These are phyloP conservation scores for Lumnitzera racemosa DNA, from an alignment of 345 rosid genomes.

Conservation along the genomic window DNA sequence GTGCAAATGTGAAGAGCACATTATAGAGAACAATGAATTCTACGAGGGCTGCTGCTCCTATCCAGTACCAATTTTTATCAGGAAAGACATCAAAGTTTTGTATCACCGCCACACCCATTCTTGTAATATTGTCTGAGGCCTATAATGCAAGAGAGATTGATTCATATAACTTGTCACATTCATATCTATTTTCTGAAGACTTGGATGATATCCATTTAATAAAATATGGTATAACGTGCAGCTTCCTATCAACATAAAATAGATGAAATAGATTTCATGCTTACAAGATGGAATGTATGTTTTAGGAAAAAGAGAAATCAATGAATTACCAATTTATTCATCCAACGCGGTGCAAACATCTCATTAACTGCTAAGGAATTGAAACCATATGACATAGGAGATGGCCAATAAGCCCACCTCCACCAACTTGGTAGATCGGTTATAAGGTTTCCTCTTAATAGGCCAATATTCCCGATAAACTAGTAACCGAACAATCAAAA, in stretches of 20 bases:
- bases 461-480: no score
- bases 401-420: conserved; percentile 85
- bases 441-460: no score
- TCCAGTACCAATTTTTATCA: conserved; percentile 73
- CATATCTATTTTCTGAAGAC: no score
- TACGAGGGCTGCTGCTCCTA: conserved; percentile 48
- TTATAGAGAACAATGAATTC: conserved; percentile 66
- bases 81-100: conserved; percentile 29
- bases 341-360: conserved; percentile 70
- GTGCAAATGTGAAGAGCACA: conserved; percentile 58
- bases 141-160: conserved; percentile 16
- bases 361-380: conserved; percentile 70
- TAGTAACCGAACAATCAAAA: no score
- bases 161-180: background rate
- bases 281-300: background rate
- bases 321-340: conserved; percentile 30
- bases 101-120: conserved; percentile 49
- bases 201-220: no score
- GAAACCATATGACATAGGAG: conserved; percentile 61
- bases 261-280: no score
- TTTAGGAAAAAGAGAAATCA: background rate
- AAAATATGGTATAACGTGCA: no score
- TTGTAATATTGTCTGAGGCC: conserved; percentile 42
- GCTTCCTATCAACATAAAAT: no score
- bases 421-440: conserved; percentile 63